A percentile compares a stretch with the other conserved stretches of the same genome.
Conservation (phyloP, 345 rosid species). For the Kandelia obovata region DNA sequence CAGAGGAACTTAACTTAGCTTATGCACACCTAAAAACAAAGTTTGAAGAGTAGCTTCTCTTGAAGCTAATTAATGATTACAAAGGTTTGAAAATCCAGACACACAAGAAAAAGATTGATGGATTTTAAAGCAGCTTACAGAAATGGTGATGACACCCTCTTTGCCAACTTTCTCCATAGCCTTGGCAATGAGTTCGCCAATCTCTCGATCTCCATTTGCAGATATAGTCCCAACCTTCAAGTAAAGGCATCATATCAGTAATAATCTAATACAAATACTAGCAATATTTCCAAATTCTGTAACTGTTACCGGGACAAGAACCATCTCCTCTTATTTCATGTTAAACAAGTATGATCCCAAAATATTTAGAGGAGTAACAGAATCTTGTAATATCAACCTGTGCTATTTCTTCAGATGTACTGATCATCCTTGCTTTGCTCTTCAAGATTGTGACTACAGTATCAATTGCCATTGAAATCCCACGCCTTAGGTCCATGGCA, state of each 20-base stretch:
- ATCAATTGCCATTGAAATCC: conserved; percentile 24
- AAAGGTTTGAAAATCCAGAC: background rate
- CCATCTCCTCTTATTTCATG: background rate
- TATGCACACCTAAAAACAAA: background rate
- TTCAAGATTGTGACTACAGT: conserved; percentile 23
- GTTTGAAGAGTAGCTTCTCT: background rate
- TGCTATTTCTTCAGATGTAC: conserved; percentile 84
- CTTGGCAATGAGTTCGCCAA: conserved; percentile 91
- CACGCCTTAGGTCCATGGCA: conserved; percentile 31
- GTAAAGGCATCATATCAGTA: background rate
- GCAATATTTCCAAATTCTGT: background rate
- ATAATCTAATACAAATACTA: background rate
- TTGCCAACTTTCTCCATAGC: conserved; percentile 98
- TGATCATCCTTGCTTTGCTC: conserved; percentile 30
- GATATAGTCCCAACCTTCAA: conserved; percentile 74
- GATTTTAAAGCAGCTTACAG: conserved; percentile 42
- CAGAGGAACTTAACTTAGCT: background rate
- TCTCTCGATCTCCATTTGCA: conserved; percentile 93
- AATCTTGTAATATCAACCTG: conserved; percentile 43
- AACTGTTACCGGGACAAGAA: background rate
- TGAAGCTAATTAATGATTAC: background rate
- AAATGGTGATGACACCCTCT: conserved; percentile 93
- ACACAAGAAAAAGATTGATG: background rate
- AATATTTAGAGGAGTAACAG: background rate
- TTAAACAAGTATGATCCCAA: background rate